phyloP scores from a whole-genome alignment of 495 filamentous ascomycete genomes.

The Lophiotrema nucula region DNA sequence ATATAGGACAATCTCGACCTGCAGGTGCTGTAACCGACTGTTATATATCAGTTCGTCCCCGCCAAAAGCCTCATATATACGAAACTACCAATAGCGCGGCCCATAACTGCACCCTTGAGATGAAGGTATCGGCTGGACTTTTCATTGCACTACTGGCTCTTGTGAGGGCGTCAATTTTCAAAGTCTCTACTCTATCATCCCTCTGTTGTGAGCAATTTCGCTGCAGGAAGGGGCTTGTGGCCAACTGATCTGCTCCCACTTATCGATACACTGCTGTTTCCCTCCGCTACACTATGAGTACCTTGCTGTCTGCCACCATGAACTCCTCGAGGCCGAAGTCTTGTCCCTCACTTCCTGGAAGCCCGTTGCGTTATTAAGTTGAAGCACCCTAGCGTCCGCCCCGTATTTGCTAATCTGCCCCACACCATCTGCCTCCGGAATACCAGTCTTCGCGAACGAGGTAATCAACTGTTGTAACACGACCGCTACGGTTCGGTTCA shows the following conservation, averaged over 20 bases:
- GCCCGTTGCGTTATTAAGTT: constrained; percentile 41
- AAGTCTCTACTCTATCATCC: too few relatives aligned
- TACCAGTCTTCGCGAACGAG: constrained; percentile 52
- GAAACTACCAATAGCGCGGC: too few relatives aligned
- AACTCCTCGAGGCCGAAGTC: constrained; percentile 46
- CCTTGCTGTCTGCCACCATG: constrained; percentile 47
- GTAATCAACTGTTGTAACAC: constrained; percentile 60
- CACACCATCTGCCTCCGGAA: constrained; percentile 42
- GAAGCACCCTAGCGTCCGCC: constrained; percentile 39
- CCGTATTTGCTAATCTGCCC: constrained; percentile 48
- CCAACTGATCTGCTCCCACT: not conserved
- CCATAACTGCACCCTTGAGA: too few relatives aligned
- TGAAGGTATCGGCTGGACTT: too few relatives aligned
- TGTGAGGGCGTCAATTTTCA: too few relatives aligned
- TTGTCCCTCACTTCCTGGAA: constrained; percentile 47
- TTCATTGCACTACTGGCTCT: too few relatives aligned
- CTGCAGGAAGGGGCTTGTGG: too few relatives aligned
- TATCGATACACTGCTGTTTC: not conserved
- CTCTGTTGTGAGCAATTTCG: too few relatives aligned
- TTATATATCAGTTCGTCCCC: too few relatives aligned
- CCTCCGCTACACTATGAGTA: not conserved
- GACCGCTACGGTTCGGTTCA: constrained; percentile 48
- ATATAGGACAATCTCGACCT: too few relatives aligned
- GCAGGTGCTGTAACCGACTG: too few relatives aligned
- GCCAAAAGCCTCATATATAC: too few relatives aligned